A percentile compares a stretch with the other conserved stretches of the same genome.
These are phyloP conservation scores for Rhodomyrtus tomentosa DNA, from an alignment of 345 rosid genomes.

Conservation along the genomic window DNA sequence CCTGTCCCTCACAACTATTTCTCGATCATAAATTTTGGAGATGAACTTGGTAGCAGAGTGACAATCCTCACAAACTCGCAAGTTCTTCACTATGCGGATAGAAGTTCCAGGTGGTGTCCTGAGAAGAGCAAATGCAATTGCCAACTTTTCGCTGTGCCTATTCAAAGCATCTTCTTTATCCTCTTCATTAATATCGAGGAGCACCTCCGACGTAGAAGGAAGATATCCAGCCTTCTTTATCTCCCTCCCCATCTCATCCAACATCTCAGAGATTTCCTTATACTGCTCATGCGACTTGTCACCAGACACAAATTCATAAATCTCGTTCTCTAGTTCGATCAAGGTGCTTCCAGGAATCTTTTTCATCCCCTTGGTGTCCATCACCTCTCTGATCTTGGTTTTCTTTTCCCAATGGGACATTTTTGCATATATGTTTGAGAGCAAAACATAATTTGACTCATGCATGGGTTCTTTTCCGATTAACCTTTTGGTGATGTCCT, in stretches of 20 bases:
- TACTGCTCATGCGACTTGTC: constrained; percentile 22
- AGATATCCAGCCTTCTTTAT: constrained; percentile 35
- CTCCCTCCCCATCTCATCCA: constrained; percentile 36
- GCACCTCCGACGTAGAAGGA: constrained; percentile 32
- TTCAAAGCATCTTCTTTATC: constrained; percentile 44
- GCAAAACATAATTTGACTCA: constrained; percentile 26
- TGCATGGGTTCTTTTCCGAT: constrained; percentile 26
- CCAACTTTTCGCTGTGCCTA: constrained; percentile 53
- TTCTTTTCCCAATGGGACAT: constrained; percentile 39
- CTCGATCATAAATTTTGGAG: constrained; percentile 27
- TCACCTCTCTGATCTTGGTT: constrained; percentile 27
- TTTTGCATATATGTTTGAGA: constrained; percentile 37
- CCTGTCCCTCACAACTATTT: constrained; percentile 37
- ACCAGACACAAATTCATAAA: constrained; percentile 45
- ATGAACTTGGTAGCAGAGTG: constrained; percentile 43
- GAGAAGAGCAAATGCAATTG: constrained; percentile 46
- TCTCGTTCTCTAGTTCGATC: constrained; percentile 31
- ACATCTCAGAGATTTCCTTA: constrained; percentile 27
- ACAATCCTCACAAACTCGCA: constrained; percentile 47
- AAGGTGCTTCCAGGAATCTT: constrained; percentile 38
- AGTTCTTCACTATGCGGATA: constrained; percentile 43
- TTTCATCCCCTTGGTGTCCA: constrained; percentile 25
- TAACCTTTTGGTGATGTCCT: constrained; percentile 25
- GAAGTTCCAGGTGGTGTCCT: constrained; percentile 31
- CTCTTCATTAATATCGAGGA: constrained; percentile 42